These are phyloP conservation scores for Aspergillus brasiliensis DNA, from an alignment of 2,329 filamentous ascomycete species.

Conservation along the genomic window DNA sequence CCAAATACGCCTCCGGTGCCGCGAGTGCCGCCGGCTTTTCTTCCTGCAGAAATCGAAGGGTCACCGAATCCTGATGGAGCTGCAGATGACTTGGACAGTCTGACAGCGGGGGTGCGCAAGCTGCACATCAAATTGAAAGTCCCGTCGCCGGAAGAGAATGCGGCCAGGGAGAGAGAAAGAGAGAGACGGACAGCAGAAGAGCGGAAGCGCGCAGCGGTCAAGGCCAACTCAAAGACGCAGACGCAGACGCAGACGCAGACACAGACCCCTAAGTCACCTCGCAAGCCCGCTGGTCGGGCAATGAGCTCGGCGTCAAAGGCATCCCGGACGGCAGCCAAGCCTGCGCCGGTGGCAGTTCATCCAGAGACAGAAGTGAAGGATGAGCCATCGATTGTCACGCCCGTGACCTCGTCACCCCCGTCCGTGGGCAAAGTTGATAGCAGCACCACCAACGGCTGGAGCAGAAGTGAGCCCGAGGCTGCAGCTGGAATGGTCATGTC, in stretches of 20 bases:
- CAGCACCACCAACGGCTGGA: constrained; percentile 7
- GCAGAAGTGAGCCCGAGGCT: constrained; percentile 1
- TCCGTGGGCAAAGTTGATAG: neutral
- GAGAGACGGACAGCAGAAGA: constrained; percentile 50
- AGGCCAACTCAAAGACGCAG: constrained; percentile 17
- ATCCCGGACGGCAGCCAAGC: constrained; percentile 10
- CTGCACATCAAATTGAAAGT: constrained; percentile 60
- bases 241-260: too few species aligned
- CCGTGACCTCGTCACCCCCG: constrained; percentile 11
- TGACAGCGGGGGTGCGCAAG: constrained; percentile 57
- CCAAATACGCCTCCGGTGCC: constrained; percentile 47
- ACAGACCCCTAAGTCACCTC: constrained; percentile 25
- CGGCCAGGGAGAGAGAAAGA: constrained; percentile 53
- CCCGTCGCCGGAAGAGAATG: constrained; percentile 59
- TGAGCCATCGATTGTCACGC: neutral
- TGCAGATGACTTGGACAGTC: constrained; percentile 49
- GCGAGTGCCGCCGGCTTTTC: constrained; percentile 42
- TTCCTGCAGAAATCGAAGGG: constrained; percentile 6
- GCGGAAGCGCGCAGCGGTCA: constrained; percentile 38
- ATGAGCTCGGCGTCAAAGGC: constrained; percentile 8
- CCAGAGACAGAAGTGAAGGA: neutral
- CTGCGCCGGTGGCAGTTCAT: neutral
- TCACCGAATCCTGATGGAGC: neutral
- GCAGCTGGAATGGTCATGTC: constrained; percentile 13
- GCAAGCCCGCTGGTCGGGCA: constrained; percentile 29